Base-by-base conservation (phyloP, 2,329 filamentous ascomycete genomes). In the Teratosphaeria nubilosa region DNA sequence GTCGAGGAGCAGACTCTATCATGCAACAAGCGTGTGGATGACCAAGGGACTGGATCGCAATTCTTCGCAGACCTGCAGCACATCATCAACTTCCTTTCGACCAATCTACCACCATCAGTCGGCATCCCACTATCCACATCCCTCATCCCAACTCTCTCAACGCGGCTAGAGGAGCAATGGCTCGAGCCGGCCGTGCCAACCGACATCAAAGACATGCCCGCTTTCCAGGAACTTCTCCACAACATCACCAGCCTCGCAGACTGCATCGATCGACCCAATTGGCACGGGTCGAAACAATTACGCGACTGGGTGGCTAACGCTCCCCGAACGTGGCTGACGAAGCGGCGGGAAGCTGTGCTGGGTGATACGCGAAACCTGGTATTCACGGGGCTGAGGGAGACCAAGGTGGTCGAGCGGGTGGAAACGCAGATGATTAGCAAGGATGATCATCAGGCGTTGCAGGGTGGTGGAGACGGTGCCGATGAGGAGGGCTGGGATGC, bases 311-410 rank as follows among this genome's bases (percentile, higher is more conserved):
- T 90, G 0, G 82, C 86, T 48, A 85, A 86, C 61, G 87, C 90
- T 0, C 88, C 91, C 0, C 84, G 84, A 58, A 85, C 90, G 27
- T 99, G 94, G 94, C 80, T 97, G 14, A 83, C 83, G 1, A 92
- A 90, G 70, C 87, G 91, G 63, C 85, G 88, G 66, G 91, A 95
- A 67, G 84, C 81, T 34, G 86, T 90, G 0, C 79, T 99, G 25
- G 86, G 91, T 61, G 80, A 82, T 34, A 84, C 95, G 13, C 84
- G 94, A 25, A 81, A 75, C 22, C 82, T 86, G 52, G 79, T 96
- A 2, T 80, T 84, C 3, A 76, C 77, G 55, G 88, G 87, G 9
- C 80, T 92, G 45, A 85, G 86, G 9, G 74, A 78, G 27, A 80
- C 86, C 14, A 87, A 83, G 64, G 78, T 81, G 52, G 91, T 95